Conservation (phyloP, 495 filamentous ascomycete genomes). For the Poronia punctata region DNA sequence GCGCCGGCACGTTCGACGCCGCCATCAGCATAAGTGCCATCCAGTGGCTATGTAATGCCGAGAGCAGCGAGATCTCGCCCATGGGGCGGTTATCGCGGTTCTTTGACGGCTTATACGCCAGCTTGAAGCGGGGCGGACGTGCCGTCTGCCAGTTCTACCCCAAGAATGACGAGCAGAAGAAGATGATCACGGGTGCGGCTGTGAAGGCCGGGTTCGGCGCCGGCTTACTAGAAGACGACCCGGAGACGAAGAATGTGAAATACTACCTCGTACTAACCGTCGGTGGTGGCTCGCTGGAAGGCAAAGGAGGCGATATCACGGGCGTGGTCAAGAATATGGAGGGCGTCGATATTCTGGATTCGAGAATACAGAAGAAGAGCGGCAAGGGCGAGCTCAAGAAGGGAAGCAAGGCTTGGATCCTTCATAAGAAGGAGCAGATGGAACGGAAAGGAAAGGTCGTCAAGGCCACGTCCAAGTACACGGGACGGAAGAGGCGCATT, state of each 20-base stretch:
- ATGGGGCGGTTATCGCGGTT: constrained; percentile 72
- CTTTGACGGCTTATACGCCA: constrained; percentile 86
- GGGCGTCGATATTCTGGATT: constrained; percentile 76
- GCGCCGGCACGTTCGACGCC: constrained; percentile 87
- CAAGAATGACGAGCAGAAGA: constrained; percentile 84
- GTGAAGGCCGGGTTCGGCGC: constrained; percentile 93
- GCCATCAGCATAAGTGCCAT: constrained; percentile 91
- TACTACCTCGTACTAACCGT: constrained; percentile 90
- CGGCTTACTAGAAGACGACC: constrained; percentile 89
- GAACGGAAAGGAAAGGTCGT: constrained; percentile 89
- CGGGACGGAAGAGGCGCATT: constrained; percentile 73
- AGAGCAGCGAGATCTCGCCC: constrained; percentile 72
- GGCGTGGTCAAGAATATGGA: constrained; percentile 81
- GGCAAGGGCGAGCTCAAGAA: constrained; percentile 56
- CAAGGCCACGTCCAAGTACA: constrained; percentile 85
- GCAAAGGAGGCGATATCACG: constrained; percentile 68
- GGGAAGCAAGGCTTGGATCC: constrained; percentile 82
- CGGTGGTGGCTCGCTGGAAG: constrained; percentile 64
- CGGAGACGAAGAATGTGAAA: constrained; percentile 90
- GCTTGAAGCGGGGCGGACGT: constrained; percentile 73
- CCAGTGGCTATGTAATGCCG: constrained; percentile 97
- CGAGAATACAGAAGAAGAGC: constrained; percentile 48
- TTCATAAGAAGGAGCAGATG: constrained; percentile 95
- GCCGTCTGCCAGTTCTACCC: constrained; percentile 98
- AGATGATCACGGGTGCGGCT: constrained; percentile 83